These are phyloP conservation scores for Aureobasidium sp. DNA, from an alignment of 2,329 filamentous ascomycete genomes.

Conservation along the genomic window DNA sequence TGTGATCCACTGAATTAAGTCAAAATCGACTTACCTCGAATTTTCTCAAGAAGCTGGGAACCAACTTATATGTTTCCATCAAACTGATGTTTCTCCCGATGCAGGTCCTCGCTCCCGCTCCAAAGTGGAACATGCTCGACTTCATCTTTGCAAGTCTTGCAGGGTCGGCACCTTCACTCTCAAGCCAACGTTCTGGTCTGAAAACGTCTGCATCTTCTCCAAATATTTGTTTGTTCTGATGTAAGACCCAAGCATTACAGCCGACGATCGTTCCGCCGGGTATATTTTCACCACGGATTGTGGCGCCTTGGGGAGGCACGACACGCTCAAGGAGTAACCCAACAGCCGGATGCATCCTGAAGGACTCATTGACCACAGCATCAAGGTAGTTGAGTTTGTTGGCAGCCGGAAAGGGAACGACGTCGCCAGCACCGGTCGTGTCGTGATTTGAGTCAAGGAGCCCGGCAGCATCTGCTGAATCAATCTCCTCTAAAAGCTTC, in stretches of 20 bases:
- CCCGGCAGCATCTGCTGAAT: too few species aligned
- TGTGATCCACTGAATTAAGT: too few species aligned
- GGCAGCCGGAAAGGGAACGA: too few species aligned
- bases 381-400: neutral
- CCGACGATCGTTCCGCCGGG: neutral
- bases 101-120: slow-evolving; percentile 63
- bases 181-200: neutral
- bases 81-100: slow-evolving; percentile 50
- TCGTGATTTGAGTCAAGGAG: too few species aligned
- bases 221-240: neutral
- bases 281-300: neutral
- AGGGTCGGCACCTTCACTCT: neutral
- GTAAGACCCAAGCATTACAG: neutral
- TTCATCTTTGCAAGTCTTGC: neutral
- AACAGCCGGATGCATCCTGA: neutral
- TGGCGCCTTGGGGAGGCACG: neutral
- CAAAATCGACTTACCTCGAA: neutral
- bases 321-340: neutral
- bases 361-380: neutral
- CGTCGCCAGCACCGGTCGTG: too few species aligned
- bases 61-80: slow-evolving; percentile 45
- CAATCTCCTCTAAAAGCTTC: too few species aligned
- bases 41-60: slow-evolving; percentile 50
- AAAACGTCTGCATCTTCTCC: neutral
- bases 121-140: neutral